Evolutionary conservation across 345 rosid species (phyloP).

Genomic region (Lenwebbia sp.): DNA sequence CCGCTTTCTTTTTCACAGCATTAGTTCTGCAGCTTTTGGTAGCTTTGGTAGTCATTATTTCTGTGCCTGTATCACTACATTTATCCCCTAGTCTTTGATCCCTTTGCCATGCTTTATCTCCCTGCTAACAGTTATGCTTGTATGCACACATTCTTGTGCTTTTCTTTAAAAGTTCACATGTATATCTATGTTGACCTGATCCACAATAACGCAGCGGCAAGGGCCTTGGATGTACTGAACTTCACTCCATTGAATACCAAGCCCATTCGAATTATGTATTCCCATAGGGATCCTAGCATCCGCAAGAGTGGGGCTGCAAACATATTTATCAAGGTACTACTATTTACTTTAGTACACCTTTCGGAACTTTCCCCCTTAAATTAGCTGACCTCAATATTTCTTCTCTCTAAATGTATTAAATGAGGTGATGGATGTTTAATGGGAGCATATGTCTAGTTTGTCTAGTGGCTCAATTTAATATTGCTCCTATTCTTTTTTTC

Average conservation of each 20-base stretch:
- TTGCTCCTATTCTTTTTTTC: not conserved
- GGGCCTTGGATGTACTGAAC: slow-evolving; percentile 72
- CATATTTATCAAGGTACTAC: slow-evolving; percentile 72
- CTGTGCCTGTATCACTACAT: not conserved
- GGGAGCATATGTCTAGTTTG: not conserved
- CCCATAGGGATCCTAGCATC: slow-evolving; percentile 84
- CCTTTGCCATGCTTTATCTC: not conserved
- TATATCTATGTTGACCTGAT: not conserved
- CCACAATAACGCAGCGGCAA: slow-evolving; percentile 42
- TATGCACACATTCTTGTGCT: not conserved
- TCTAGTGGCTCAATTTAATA: not conserved
- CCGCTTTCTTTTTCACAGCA: not conserved
- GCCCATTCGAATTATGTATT: slow-evolving; percentile 77
- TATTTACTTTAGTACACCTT: not conserved
- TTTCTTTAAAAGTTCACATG: not conserved
- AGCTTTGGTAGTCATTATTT: not conserved
- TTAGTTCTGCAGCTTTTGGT: not conserved
- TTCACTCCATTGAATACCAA: slow-evolving; percentile 61
- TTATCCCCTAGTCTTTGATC: not conserved
- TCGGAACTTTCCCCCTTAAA: not conserved
- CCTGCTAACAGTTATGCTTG: not conserved
- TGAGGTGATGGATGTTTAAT: not conserved
- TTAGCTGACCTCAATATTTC: not conserved
- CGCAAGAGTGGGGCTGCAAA: slow-evolving; percentile 92
- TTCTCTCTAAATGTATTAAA: not conserved